Base-by-base conservation (phyloP, 352 stramenopile species). In the Globisporangium splendens region DNA sequence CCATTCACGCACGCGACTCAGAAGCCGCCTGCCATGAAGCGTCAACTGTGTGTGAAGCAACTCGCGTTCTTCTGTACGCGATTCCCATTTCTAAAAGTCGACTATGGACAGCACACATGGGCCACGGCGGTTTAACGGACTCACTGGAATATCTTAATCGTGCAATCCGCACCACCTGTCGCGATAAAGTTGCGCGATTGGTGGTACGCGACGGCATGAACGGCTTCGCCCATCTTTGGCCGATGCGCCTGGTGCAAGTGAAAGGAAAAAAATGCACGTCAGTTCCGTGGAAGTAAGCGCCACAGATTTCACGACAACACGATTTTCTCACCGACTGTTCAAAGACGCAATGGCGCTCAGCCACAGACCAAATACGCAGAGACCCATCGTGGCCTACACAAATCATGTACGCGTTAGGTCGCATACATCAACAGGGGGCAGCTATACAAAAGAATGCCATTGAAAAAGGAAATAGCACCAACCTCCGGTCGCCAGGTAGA, bases 111-210 rank as follows among this genome's bases (percentile, higher is more conserved):
- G 28, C 28, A 35, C 28, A 10, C 28, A 18, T 44, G 12, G 10
- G 10, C 39, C 13, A 18, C 13, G 13, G 10, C 13, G 46, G 7
- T 7, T 46, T 2, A 12, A 59, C 22, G 46, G 49, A 41, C 47
- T 85, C 66, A 95, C 64, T 95, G 86, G 68, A 91, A 95, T 67
- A 95, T 81, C 68, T 95, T 95, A 73, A 95, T 80, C 63, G 87
- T 76, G 71, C 83, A 84, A 57, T 95, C 86, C 6, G 86, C 86
- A 18, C 86, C 86, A 31, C 78, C 73, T 0, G 86, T 88, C 12
- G 86, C 86, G 47, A 95, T 82, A 53, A 88, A 93, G 60, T 89
- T 92, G 21, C 82, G 86, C 8, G 83, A 86, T 55, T 78, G 74
- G 41, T 95, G 86, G 59, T 89, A 93, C 35, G 61, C 67, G 17